A percentile compares a stretch with the other conserved stretches of the same genome.
Conservation (phyloP, 169 alveolate species). For the Prorocentrum cordatum region DNA sequence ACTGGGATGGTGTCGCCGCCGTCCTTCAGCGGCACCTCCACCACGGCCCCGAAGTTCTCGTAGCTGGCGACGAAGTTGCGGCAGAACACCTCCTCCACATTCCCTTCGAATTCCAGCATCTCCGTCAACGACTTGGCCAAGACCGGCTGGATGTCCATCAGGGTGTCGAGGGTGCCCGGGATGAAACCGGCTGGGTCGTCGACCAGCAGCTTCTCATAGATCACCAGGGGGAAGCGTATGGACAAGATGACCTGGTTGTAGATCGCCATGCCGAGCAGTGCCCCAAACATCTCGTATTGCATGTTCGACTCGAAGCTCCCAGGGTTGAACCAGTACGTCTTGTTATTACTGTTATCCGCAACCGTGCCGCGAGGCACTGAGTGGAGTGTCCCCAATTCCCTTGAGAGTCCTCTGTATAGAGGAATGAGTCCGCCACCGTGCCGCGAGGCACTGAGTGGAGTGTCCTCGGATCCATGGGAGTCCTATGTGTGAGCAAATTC, state of each 20-base stretch:
- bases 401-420: too few relatives aligned
- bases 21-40: neutral
- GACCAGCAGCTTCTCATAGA: slow-evolving; percentile 79
- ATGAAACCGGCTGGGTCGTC: neutral
- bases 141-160: slow-evolving; percentile 79
- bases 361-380: too few relatives aligned
- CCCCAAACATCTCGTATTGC: slow-evolving; percentile 83
- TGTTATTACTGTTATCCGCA: slow-evolving; percentile 74
- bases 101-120: neutral
- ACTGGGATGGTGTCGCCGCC: neutral
- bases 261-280: slow-evolving; percentile 82
- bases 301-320: slow-evolving; percentile 78
- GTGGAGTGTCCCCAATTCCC: too few relatives aligned
- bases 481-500: too few relatives aligned
- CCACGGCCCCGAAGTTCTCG: neutral
- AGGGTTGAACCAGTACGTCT: slow-evolving; percentile 81
- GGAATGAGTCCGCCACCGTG: too few relatives aligned
- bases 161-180: slow-evolving; percentile 73
- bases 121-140: slow-evolving; percentile 70
- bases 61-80: neutral
- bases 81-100: neutral
- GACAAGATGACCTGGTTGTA: slow-evolving; percentile 81
- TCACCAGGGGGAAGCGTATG: slow-evolving; percentile 81
- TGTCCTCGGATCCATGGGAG: too few relatives aligned
- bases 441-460: too few relatives aligned